Conservation (phyloP, 202 grass and related monocot species). For the Hordeum pubiflorum region DNA sequence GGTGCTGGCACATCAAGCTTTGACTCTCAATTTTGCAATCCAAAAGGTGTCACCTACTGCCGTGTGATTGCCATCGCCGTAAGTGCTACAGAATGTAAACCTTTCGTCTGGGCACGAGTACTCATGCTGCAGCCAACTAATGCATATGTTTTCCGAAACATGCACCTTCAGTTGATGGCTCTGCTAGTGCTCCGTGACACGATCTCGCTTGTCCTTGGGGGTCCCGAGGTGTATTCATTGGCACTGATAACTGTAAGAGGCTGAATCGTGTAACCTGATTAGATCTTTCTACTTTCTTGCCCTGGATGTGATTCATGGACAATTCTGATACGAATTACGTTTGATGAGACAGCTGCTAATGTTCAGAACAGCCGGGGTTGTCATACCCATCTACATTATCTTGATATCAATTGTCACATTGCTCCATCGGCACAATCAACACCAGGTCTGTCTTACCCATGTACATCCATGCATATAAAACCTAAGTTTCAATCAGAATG, state of each 20-base stretch:
- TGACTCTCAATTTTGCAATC: conserved; percentile 20
- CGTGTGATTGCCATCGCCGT: conserved; percentile 49
- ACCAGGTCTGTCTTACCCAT: conserved; percentile 27
- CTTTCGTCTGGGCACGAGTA: neutral
- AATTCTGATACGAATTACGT: neutral
- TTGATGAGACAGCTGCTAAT: conserved; percentile 37
- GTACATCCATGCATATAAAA: neutral
- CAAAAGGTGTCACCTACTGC: conserved; percentile 43
- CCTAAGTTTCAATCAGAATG: neutral
- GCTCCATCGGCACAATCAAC: conserved; percentile 34
- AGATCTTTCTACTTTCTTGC: neutral
- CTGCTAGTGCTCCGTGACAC: conserved; percentile 44
- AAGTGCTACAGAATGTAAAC: conserved; percentile 27
- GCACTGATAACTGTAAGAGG: conserved; percentile 34
- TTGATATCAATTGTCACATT: conserved; percentile 38
- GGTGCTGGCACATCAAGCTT: conserved; percentile 15
- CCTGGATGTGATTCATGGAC: neutral
- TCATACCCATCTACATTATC: conserved; percentile 57
- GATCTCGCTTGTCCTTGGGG: conserved; percentile 26
- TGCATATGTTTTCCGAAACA: neutral
- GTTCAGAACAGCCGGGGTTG: conserved; percentile 47
- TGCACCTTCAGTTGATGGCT: conserved; percentile 49
- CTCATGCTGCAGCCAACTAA: neutral
- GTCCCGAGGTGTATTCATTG: conserved; percentile 23
- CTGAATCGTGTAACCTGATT: neutral